Percentiles rank a stretch among this genome's conserved stretches.
These are phyloP conservation scores for Bipolaris oryzae DNA, from an alignment of 2,329 filamentous ascomycete species.

Conservation along the genomic window DNA sequence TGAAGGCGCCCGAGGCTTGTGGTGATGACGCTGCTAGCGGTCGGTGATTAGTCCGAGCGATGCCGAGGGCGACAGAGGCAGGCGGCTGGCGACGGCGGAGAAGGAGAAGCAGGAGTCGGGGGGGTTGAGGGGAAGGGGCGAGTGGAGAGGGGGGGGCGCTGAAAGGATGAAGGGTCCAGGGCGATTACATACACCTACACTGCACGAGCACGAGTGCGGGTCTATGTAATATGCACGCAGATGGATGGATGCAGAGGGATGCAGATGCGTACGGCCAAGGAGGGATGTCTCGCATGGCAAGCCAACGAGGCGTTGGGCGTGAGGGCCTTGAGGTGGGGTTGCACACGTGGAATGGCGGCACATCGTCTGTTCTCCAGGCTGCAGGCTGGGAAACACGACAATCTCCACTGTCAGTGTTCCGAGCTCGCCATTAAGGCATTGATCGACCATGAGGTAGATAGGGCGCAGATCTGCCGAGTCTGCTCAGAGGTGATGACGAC, in stretches of 20 bases:
- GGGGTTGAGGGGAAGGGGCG: slow-evolving; percentile 11
- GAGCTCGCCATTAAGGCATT: slow-evolving; percentile 15
- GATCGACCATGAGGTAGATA: slow-evolving; percentile 21
- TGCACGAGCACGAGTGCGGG: too few relatives aligned
- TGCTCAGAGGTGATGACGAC: slow-evolving; percentile 18
- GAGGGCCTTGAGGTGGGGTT: slow-evolving; percentile 28
- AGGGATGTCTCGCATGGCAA: slow-evolving; percentile 42
- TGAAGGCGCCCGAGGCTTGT: neutral
- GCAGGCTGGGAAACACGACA: slow-evolving; percentile 16
- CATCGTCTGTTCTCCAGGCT: slow-evolving; percentile 18
- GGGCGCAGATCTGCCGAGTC: slow-evolving; percentile 22
- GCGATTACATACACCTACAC: neutral
- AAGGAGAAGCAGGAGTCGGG: too few relatives aligned
- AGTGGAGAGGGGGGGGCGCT: too few relatives aligned
- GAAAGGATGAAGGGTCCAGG: slow-evolving; percentile 26
- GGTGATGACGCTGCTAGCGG: slow-evolving; percentile 2
- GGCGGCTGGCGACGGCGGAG: too few relatives aligned
- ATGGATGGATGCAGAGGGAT: too few relatives aligned
- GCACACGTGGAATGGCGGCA: slow-evolving; percentile 34
- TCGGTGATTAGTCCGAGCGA: slow-evolving; percentile 15
- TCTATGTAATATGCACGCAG: slow-evolving; percentile 10
- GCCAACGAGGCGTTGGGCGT: slow-evolving; percentile 27
- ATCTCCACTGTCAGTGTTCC: slow-evolving; percentile 14
- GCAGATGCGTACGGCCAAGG: slow-evolving; percentile 28
- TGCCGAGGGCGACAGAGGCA: slow-evolving; percentile 20